Evolutionary conservation across 192 early-diverging fungal genomes (phyloP), one percentile per base, ranked within the genome.

Genomic region (Chytriomyces sp.): DNA sequence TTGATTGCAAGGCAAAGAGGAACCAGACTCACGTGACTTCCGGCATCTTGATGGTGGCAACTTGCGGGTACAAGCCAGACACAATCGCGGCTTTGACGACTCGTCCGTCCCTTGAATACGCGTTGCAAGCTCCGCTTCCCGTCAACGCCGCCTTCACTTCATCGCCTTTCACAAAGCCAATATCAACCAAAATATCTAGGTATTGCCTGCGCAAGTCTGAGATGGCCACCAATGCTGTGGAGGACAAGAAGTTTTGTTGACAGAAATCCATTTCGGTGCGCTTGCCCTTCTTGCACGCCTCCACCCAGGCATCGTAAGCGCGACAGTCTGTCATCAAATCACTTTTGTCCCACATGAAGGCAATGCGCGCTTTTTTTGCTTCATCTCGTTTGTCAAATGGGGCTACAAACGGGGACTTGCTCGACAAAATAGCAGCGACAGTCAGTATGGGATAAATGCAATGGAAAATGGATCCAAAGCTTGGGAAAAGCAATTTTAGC

Each of bases 21-120:
- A 65, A 52, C 22, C 39, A n/a, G 19, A 28, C 64, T 5, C 31
- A 96, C 74, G 86, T 89, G 36, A 86, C 82, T 39, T 85, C 83
- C 0, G 94, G 94, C 58, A 89, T 59, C n/a, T 81, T 80, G 44
- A 96, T 82, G 26, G 86, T 80, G 33, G 84, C 91, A 55, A 94
- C 78, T 64, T 93, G 93, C 0, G 94, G 94, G 70, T 91, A 93
- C 52, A 95, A 77, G 3, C 94, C 95, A 6, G 93, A 93, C 61
- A 90, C 84, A 17, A 97, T 59, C 33, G 91, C 81, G 22, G 89
- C 86, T 32, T 91, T 89, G 39, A 95, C 73, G n/a, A 97, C 72
- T 49, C 83, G 81, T 37, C 72, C 77, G 26, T 85, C 80, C 5
- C 83, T 77, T 7, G 89, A 73, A 66, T 93, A 85, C 10, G 59